Evolutionary conservation across 495 filamentous ascomycete genomes (phyloP).

Genomic region (Penicilliopsis zonata): DNA sequence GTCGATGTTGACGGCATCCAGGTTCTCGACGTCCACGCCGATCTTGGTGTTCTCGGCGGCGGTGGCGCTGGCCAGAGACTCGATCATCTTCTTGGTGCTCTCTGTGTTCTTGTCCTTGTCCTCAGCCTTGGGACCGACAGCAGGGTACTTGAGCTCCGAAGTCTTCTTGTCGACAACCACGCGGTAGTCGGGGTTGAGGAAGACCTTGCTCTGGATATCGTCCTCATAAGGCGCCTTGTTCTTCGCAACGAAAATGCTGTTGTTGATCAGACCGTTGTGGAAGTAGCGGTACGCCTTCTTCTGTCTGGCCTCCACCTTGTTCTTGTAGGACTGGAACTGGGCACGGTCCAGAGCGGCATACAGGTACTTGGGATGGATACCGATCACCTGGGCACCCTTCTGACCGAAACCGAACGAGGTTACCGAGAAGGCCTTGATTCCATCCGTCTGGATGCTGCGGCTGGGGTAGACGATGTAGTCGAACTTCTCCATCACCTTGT

Average conservation of each 20-base stretch:
- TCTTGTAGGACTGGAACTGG: conserved; percentile 69
- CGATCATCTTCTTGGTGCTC: conserved; percentile 64
- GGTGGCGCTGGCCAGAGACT: conserved; percentile 62
- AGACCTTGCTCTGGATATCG: conserved; percentile 70
- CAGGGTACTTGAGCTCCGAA: conserved; percentile 58
- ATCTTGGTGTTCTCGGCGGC: conserved; percentile 66
- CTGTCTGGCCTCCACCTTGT: conserved; percentile 81
- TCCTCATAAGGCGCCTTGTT: conserved; percentile 78
- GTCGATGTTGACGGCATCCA: conserved; percentile 73
- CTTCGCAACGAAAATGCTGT: conserved; percentile 95
- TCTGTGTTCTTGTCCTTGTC: conserved; percentile 39
- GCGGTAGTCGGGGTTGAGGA: conserved; percentile 91
- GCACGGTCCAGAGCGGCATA: conserved; percentile 86
- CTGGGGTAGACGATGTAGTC: conserved; percentile 97
- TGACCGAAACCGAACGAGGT: conserved; percentile 99
- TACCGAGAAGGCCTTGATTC: conserved; percentile 94
- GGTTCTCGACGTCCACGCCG: conserved; percentile 83
- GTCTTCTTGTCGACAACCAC: conserved; percentile 77
- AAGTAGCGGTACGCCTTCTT: conserved; percentile 98
- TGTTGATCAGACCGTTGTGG: conserved; percentile 95
- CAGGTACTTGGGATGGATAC: conserved; percentile 91
- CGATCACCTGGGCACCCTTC: conserved; percentile 95
- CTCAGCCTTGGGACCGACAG: conserved; percentile 45
- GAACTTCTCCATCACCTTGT: conserved; percentile 90
- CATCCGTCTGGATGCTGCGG: conserved; percentile 91